phyloP scores from a whole-genome alignment of 108 stramenopile genomes.

The Cyclostephanos tholiformis region DNA sequence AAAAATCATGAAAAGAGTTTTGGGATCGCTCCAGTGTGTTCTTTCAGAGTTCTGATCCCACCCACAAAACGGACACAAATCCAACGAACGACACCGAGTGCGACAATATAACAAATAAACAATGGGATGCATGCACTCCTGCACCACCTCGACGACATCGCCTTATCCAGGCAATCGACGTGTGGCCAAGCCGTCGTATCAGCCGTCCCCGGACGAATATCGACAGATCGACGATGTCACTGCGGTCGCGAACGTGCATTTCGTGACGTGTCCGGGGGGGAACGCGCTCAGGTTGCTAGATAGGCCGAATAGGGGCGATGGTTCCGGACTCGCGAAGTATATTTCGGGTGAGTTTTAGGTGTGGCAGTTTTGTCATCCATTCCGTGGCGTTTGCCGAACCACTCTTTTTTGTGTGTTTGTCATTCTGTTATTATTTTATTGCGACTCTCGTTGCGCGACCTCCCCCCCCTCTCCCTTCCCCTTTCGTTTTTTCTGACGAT shows the following conservation, averaged over 20 bases:
- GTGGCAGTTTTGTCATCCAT: neutral
- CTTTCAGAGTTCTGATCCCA: no score
- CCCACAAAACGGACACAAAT: no score
- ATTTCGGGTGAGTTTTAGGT: conserved; percentile 61
- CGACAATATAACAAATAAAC: no score
- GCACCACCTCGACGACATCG: conserved; percentile 22
- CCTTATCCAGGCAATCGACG: conserved; percentile 74
- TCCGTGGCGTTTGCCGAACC: no score
- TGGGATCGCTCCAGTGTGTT: no score
- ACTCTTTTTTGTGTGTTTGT: no score
- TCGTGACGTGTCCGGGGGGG: conserved; percentile 82
- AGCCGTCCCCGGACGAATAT: conserved; percentile 62
- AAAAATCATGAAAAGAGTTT: no score
- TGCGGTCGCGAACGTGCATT: conserved; percentile 72
- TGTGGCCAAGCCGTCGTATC: conserved; percentile 56
- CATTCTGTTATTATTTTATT: no score
- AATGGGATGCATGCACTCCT: conserved; percentile 31
- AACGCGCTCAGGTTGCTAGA: conserved; percentile 80
- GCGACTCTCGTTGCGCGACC: no score
- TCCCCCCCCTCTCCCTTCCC: no score
- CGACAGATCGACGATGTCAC: conserved; percentile 39
- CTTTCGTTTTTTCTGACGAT: no score
- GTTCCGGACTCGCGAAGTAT: conserved; percentile 45
- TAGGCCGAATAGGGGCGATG: conserved; percentile 49
- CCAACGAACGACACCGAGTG: no score